Conservation (phyloP, 2,329 filamentous ascomycete genomes). For the Celoporthe dispersa region DNA sequence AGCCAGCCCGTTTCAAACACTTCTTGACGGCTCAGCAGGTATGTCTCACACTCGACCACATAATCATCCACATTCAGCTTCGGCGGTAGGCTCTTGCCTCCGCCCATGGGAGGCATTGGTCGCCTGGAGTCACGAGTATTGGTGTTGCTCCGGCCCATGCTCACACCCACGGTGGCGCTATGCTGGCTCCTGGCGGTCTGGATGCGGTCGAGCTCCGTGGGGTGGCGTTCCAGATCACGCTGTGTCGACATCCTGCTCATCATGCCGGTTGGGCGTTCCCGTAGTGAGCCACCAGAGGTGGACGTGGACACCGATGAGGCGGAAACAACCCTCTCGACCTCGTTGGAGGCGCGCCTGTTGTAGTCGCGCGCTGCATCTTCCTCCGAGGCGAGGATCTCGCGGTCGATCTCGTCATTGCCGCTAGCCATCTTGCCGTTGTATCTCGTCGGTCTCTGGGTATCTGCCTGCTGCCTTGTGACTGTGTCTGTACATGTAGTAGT, state of each 20-base stretch:
- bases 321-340: constrained; percentile 65
- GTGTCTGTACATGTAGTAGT: neutral
- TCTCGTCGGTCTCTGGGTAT: neutral
- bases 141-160: constrained; percentile 42
- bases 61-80: constrained; percentile 73
- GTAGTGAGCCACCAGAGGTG: constrained; percentile 47
- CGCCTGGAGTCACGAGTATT: constrained; percentile 55
- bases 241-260: constrained; percentile 69
- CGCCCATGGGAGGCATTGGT: constrained; percentile 71
- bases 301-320: constrained; percentile 56
- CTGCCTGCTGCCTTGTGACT: neutral
- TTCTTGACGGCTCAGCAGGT: neutral
- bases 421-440: constrained; percentile 31
- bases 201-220: constrained; percentile 72
- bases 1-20: neutral
- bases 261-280: constrained; percentile 39
- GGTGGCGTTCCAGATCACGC: constrained; percentile 69
- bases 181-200: constrained; percentile 74
- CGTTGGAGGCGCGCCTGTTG: constrained; percentile 44
- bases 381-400: constrained; percentile 58
- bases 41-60: constrained; percentile 67
- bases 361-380: constrained; percentile 55
- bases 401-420: constrained; percentile 58
- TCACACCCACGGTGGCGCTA: constrained; percentile 69
- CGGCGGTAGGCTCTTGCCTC: constrained; percentile 76